Evolutionary conservation across 768 basidiomycete species (phyloP), one percentile per base, ranked within the genome.

Genomic region (Cubamyces sp.): DNA sequence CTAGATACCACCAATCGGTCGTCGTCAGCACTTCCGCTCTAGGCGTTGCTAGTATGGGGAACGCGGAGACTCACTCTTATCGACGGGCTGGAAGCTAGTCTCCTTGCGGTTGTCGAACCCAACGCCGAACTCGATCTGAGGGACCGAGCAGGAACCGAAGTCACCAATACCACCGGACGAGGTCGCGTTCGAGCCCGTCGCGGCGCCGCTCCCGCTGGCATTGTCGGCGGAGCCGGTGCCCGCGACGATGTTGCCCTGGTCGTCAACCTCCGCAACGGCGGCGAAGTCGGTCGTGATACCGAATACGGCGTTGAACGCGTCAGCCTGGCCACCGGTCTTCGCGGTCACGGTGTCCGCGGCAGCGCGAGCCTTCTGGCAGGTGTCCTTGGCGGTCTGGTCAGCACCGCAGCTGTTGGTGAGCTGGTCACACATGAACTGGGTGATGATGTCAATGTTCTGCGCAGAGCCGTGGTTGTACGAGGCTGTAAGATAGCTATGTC

Each of bases 271-370:
- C 12, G 75, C 62, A 37, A 84, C 77, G 42, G 64, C 65, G 3
- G 75, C 77, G 68, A 88, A 87, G 71, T 83, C 71, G 45, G 85
- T 87, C 8, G 47, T 71, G 60, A 84, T 79, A 19, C 82, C 84
- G 64, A 87, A 85, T 46, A 73, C 80, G 19, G 75, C 76, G 73
- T 88, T 87, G 79, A 87, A 88, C 3, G 76, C 80, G 68, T 87
- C 87, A 19, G 87, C 86, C 66, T 85, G 82, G 16, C 74, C 79
- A 64, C 86, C 86, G 16, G 71, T 73, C 65, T 72, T 69, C n/a
- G 71, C 63, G 19, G 71, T 57, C 19, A 51, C 43, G 28, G 59
- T 60, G 61, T 69, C 67, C 1, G 73, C 70, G 19, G 72, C 71
- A 15, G 70, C 57, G 61, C 74, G 75, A 5, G 76, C 74, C 0